A percentile compares a stretch with the other conserved stretches of the same genome.
Conservation (phyloP, 192 early-diverging fungal species). For the Chytriomyces hyalinus region DNA sequence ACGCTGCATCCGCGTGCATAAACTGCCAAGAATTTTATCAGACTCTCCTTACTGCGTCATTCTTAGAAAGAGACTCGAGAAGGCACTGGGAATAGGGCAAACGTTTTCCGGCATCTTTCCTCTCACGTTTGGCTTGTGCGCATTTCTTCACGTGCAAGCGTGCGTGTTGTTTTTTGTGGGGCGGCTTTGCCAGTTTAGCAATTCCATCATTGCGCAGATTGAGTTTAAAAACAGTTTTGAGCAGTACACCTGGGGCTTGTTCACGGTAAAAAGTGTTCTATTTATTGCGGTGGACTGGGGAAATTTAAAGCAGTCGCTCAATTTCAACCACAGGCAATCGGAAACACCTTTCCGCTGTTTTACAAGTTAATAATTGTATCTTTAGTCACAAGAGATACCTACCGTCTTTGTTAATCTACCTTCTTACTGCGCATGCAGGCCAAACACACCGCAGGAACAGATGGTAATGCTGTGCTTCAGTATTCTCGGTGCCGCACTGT, state of each 20-base stretch:
- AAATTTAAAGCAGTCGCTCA: slow-evolving; percentile 4
- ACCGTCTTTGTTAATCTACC: background rate
- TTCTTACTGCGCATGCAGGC: slow-evolving; percentile 14
- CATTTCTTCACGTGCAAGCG: slow-evolving; percentile 48
- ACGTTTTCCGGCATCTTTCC: slow-evolving; percentile 45
- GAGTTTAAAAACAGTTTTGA: slow-evolving; percentile 26
- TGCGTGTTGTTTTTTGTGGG: slow-evolving; percentile 47
- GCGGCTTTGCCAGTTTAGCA: slow-evolving; percentile 24
- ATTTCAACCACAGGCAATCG: slow-evolving; percentile 13
- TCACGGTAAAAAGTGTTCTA: slow-evolving; percentile 27
- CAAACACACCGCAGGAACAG: slow-evolving; percentile 39
- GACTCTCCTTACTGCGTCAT: slow-evolving; percentile 4
- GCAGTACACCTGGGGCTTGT: slow-evolving; percentile 50
- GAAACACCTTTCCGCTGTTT: slow-evolving; percentile 45
- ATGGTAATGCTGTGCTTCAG: slow-evolving; percentile 39
- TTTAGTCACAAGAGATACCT: background rate
- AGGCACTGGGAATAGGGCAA: slow-evolving; percentile 40
- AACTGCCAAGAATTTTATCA: slow-evolving; percentile 12
- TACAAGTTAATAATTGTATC: slow-evolving; percentile 35
- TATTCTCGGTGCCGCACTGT: slow-evolving; percentile 42
- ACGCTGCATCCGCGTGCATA: slow-evolving; percentile 2
- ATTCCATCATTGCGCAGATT: slow-evolving; percentile 32
- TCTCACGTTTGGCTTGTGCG: slow-evolving; percentile 29
- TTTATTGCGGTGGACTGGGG: background rate
- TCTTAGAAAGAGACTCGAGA: slow-evolving; percentile 1